phyloP scores from a whole-genome alignment of 192 early-diverging fungal genomes.

The Mortierella alpina region DNA sequence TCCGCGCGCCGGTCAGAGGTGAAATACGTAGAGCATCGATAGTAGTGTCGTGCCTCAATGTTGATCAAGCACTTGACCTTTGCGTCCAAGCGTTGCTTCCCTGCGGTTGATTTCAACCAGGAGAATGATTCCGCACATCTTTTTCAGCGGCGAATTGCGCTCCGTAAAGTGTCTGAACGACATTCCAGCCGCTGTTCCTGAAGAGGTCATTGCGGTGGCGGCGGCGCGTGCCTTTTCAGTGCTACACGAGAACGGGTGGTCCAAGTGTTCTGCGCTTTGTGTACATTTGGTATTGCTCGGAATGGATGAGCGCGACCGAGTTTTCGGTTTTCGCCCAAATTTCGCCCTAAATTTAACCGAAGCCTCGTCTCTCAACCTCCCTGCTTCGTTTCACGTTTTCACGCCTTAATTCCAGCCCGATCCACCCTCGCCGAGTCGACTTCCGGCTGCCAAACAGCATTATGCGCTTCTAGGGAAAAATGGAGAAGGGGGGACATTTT shows the following conservation, averaged over 20 bases:
- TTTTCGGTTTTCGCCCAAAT: slow-evolving; percentile 6
- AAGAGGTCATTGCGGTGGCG: neutral
- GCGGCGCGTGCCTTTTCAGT: neutral
- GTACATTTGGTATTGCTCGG: neutral
- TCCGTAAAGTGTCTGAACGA: neutral
- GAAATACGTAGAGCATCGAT: too few species aligned
- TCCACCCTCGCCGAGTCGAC: too few species aligned
- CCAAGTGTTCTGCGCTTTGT: neutral
- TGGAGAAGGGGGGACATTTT: too few species aligned
- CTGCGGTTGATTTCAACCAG: too few species aligned
- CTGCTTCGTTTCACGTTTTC: neutral
- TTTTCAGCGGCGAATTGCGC: neutral
- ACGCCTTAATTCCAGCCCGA: neutral
- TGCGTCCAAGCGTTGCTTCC: too few species aligned
- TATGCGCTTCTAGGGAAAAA: too few species aligned
- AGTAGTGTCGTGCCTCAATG: too few species aligned
- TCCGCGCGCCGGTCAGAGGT: too few species aligned
- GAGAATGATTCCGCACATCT: too few species aligned
- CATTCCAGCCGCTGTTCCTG: too few species aligned
- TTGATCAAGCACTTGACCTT: too few species aligned
- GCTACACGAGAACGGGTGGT: neutral
- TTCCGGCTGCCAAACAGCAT: too few species aligned
- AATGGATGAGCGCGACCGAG: neutral
- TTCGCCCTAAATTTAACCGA: neutral
- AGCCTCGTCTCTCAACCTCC: neutral